These are phyloP conservation scores for Avena atlantica DNA, from an alignment of 176 grass and related monocot genomes.

Conservation along the genomic window DNA sequence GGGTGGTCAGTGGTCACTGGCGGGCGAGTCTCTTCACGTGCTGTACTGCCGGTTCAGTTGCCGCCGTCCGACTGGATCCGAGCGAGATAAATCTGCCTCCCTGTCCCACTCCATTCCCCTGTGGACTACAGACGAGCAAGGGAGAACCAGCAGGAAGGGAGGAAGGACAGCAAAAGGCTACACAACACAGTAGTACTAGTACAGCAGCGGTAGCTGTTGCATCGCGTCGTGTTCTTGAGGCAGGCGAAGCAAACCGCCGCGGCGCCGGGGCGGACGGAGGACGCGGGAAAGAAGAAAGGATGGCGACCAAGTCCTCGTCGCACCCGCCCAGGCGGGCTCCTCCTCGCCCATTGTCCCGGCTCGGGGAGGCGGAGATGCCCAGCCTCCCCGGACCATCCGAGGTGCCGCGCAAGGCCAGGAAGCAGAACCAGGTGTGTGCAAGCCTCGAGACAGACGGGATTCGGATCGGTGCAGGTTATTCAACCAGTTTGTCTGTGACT, in stretches of 20 bases:
- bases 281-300: not conserved
- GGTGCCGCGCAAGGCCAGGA: slow-evolving; percentile 55
- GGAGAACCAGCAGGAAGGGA: not conserved
- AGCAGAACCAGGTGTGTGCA: slow-evolving; percentile 63
- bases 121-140: not conserved
- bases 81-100: slow-evolving; percentile 7
- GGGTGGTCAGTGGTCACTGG: not conserved
- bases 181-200: not conserved
- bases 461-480: not conserved
- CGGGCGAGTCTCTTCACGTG: not conserved
- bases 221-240: not conserved
- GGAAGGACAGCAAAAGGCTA: not conserved
- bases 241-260: not conserved
- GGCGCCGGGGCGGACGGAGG: not conserved
- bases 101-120: not conserved
- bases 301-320: slow-evolving; percentile 1
- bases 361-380: slow-evolving; percentile 7
- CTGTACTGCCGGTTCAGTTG: not conserved
- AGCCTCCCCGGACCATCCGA: not conserved
- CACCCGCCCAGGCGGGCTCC: slow-evolving; percentile 38
- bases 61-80: not conserved
- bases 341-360: slow-evolving; percentile 41
- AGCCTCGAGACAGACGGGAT: not conserved
- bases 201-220: not conserved
- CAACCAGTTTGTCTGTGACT: slow-evolving; percentile 33